A percentile compares a stretch with the other conserved stretches of the same genome.
Evolutionary conservation across 345 rosid genomes (phyloP).

Genomic region (Brassica rapa): DNA sequence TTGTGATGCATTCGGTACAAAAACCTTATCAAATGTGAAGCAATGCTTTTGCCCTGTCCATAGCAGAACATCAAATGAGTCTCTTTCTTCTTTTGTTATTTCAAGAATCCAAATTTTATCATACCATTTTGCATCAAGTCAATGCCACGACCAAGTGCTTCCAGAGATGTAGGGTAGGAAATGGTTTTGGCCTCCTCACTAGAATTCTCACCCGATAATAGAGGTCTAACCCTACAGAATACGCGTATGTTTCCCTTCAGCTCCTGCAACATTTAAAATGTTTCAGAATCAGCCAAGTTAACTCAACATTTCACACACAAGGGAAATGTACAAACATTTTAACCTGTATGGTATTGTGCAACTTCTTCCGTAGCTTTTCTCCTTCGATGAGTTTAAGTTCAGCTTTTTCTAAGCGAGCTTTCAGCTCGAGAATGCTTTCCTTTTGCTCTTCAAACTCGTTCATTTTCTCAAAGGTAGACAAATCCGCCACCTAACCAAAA

Average conservation of each 20-base stretch:
- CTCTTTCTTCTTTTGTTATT: background rate
- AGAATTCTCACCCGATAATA: conserved; percentile 65
- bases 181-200: conserved; percentile 57
- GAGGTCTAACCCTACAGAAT: conserved; percentile 94
- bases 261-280: conserved; percentile 56
- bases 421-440: conserved; percentile 61
- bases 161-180: conserved; percentile 75
- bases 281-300: conserved; percentile 1
- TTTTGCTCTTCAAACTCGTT: conserved; percentile 73
- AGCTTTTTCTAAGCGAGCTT: conserved; percentile 67
- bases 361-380: conserved; percentile 86
- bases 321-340: background rate
- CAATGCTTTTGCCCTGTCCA: conserved; percentile 76
- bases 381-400: conserved; percentile 89
- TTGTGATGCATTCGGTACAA: conserved; percentile 75
- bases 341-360: conserved; percentile 97
- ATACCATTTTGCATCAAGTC: conserved; percentile 82
- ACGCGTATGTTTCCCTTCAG: conserved; percentile 97
- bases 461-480: conserved; percentile 74
- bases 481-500: conserved; percentile 63
- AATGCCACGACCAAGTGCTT: conserved; percentile 78
- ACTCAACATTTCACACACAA: background rate
- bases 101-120: background rate
- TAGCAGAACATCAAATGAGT: conserved; percentile 20
- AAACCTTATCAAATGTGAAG: conserved; percentile 88